These are phyloP conservation scores for Flaveria brownii DNA, from an alignment of 129 eudicot species.

Conservation along the genomic window DNA sequence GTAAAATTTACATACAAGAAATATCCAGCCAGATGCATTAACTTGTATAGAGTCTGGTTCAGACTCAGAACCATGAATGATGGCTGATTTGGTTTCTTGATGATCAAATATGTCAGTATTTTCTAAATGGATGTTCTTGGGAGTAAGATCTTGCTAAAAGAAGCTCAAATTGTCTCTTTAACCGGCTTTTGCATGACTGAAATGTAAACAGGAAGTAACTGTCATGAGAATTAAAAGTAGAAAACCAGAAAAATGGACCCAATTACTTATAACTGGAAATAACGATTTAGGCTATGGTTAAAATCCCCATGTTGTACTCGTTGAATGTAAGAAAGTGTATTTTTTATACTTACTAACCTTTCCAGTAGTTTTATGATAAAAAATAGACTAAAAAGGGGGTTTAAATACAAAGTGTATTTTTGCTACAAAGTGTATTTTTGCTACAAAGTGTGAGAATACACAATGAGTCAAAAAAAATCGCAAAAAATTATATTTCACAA, in stretches of 20 bases:
- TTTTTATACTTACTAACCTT: not conserved
- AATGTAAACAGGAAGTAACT: not conserved
- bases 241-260: not conserved
- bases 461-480: too few species aligned
- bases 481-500: too few species aligned
- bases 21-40: not conserved
- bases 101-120: not conserved
- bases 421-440: too few species aligned
- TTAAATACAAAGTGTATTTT: too few species aligned
- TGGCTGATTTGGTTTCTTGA: conserved; percentile 1
- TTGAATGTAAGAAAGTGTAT: not conserved
- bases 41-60: conserved; percentile 14
- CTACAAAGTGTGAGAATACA: too few species aligned
- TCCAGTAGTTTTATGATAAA: not conserved
- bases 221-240: not conserved
- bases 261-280: too few species aligned
- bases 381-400: not conserved
- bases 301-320: not conserved
- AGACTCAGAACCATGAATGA: not conserved
- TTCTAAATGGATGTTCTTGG: not conserved
- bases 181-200: not conserved
- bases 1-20: not conserved
- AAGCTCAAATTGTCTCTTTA: conserved; percentile 1
- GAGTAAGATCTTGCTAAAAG: conserved; percentile 2
- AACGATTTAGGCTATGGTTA: not conserved